These are phyloP conservation scores for Candida ipomoeae DNA, from an alignment of 805 yeast species.

Conservation along the genomic window DNA sequence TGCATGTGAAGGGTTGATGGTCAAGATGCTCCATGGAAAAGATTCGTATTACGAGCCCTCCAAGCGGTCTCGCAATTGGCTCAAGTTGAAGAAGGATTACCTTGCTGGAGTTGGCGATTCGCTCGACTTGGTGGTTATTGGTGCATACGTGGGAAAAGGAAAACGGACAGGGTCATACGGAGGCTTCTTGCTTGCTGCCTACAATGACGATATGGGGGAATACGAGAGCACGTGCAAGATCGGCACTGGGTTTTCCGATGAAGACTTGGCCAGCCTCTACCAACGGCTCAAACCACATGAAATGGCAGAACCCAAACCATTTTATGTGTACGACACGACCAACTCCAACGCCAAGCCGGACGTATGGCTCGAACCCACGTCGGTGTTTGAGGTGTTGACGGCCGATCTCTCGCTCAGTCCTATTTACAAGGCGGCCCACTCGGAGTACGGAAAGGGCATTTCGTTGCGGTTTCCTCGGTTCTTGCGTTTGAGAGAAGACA, in stretches of 20 bases:
- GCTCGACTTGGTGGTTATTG: conserved; percentile 85
- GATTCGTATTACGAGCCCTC: conserved; percentile 92
- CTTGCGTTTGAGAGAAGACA: conserved; percentile 78
- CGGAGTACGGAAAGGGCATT: conserved; percentile 73
- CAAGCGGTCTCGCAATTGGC: conserved; percentile 92
- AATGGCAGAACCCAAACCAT: conserved; percentile 58
- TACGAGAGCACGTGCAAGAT: conserved; percentile 94
- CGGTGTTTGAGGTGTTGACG: conserved; percentile 81
- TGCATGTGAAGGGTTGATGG: conserved; percentile 95
- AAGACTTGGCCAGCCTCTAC: conserved; percentile 58
- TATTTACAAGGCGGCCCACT: conserved; percentile 77
- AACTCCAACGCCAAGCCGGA: conserved; percentile 74
- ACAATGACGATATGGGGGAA: conserved; percentile 87
- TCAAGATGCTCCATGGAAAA: conserved; percentile 74
- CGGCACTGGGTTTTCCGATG: conserved; percentile 96
- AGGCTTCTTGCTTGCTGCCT: conserved; percentile 87
- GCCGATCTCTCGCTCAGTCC: conserved; percentile 92
- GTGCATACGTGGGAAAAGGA: conserved; percentile 91
- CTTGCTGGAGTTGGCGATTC: conserved; percentile 95
- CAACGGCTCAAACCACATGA: conserved; percentile 65
- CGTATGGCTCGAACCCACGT: conserved; percentile 89
- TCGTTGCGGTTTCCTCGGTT: conserved; percentile 88
- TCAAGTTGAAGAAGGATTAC: conserved; percentile 91
- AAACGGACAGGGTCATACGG: conserved; percentile 95
- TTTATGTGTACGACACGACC: conserved; percentile 57